Conservation (phyloP, 2,329 filamentous ascomycete genomes). For the Aphanocladium album region DNA sequence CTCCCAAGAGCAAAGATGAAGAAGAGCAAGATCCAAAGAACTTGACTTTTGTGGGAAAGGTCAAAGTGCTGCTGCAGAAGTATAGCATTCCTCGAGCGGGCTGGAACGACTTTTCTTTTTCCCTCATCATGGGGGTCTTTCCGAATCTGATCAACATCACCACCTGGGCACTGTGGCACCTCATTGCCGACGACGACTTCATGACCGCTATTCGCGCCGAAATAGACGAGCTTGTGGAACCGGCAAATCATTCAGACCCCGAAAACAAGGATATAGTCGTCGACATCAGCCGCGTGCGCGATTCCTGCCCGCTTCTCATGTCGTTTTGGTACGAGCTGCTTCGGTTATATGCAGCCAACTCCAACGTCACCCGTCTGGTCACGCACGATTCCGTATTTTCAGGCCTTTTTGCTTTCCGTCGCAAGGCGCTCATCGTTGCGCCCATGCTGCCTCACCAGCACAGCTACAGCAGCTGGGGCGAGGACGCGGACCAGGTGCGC, state of each 20-base stretch:
- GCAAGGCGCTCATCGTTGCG: slow-evolving; percentile 7
- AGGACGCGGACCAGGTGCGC: slow-evolving; percentile 1
- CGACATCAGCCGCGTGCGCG: slow-evolving; percentile 7
- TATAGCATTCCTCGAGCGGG: slow-evolving; percentile 1
- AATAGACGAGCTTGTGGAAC: neutral
- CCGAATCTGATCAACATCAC: slow-evolving; percentile 9
- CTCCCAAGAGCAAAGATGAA: neutral
- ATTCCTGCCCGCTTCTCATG: slow-evolving; percentile 10
- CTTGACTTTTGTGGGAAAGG: slow-evolving; percentile 3
- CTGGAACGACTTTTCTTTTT: slow-evolving; percentile 11
- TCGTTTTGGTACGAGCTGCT: slow-evolving; percentile 11
- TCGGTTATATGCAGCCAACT: slow-evolving; percentile 9
- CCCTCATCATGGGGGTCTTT: slow-evolving; percentile 10
- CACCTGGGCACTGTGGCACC: slow-evolving; percentile 11
- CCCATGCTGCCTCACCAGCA: slow-evolving; percentile 12
- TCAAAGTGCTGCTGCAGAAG: slow-evolving; percentile 2
- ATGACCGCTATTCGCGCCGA: slow-evolving; percentile 2
- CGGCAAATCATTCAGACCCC: neutral
- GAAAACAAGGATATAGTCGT: neutral
- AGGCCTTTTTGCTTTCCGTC: neutral
- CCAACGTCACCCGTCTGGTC: slow-evolving; percentile 4
- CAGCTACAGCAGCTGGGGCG: slow-evolving; percentile 3
- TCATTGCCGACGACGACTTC: slow-evolving; percentile 2
- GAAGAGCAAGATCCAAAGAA: neutral
- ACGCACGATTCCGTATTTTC: slow-evolving; percentile 7